phyloP scores from a whole-genome alignment of 2,329 filamentous ascomycete genomes.

The Hyphodiscus sp. region DNA sequence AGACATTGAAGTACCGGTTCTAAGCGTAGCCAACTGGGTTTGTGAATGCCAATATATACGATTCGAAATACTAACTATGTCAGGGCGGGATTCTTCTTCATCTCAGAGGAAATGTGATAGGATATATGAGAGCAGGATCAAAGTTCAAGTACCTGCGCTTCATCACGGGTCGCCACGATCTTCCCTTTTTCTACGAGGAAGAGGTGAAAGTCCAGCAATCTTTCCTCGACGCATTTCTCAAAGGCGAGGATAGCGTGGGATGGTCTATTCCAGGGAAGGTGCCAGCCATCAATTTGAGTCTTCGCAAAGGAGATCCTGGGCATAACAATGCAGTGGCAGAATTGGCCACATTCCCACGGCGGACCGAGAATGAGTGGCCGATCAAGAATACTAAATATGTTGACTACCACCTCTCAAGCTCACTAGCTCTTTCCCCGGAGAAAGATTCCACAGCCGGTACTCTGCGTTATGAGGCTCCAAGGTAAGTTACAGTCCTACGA shows the following conservation, averaged over 20 bases:
- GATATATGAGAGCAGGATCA: constrained; percentile 57
- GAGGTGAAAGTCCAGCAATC: constrained; percentile 61
- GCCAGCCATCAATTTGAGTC: constrained; percentile 51
- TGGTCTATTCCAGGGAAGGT: constrained; percentile 53
- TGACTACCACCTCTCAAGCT: background rate
- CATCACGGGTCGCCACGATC: constrained; percentile 63
- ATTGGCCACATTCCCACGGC: constrained; percentile 17
- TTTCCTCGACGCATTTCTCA: constrained; percentile 67
- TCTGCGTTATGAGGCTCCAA: background rate
- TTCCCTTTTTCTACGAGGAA: constrained; percentile 66
- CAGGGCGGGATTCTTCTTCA: constrained; percentile 62
- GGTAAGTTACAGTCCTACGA: constrained; percentile 36
- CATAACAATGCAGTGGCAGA: constrained; percentile 59
- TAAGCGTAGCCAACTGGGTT: constrained; percentile 66
- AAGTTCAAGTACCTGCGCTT: constrained; percentile 63
- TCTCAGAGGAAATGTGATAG: constrained; percentile 59
- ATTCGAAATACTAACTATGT: background rate
- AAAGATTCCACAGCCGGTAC: background rate
- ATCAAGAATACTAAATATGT: background rate
- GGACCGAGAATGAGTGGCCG: too few relatives aligned
- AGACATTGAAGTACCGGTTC: constrained; percentile 62
- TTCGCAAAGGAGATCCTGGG: constrained; percentile 61
- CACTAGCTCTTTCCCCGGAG: too few relatives aligned
- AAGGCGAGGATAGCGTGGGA: constrained; percentile 55
- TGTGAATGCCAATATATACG: constrained; percentile 47